A percentile compares a stretch with the other conserved stretches of the same genome.
These are phyloP conservation scores for Podospora sp. DNA, from an alignment of 495 filamentous ascomycete genomes.

Conservation along the genomic window DNA sequence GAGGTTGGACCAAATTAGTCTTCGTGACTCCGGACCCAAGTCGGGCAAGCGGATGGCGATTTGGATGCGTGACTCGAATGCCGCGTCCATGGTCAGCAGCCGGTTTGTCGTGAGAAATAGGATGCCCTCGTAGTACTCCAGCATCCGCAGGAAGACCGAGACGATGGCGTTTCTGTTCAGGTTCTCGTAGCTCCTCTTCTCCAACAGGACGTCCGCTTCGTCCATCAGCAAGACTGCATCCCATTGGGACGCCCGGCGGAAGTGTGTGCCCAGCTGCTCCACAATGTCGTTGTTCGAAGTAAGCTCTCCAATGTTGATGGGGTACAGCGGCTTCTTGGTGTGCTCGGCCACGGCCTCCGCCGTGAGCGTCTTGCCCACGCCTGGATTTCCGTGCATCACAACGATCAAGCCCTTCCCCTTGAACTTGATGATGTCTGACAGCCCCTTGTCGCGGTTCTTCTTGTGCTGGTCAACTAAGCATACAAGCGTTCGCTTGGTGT, in stretches of 20 bases:
- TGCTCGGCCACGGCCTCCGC: slow-evolving; percentile 1
- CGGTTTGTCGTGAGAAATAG: slow-evolving; percentile 9
- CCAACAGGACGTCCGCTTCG: slow-evolving; percentile 3
- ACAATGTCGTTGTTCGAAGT: background rate
- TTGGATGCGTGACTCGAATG: slow-evolving; percentile 2
- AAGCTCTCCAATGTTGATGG: slow-evolving; percentile 7
- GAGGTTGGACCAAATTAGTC: slow-evolving; percentile 1
- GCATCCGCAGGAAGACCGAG: slow-evolving; percentile 8
- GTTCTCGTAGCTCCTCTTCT: slow-evolving; percentile 11
- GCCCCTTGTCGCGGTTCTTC: background rate
- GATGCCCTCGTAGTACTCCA: slow-evolving; percentile 5
- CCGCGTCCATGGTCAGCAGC: background rate
- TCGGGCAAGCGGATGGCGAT: background rate
- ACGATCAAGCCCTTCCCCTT: slow-evolving; percentile 4
- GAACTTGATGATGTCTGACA: slow-evolving; percentile 10
- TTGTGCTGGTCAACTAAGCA: slow-evolving; percentile 7
- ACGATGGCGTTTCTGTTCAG: slow-evolving; percentile 9
- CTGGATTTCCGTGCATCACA: slow-evolving; percentile 1
- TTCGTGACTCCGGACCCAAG: background rate
- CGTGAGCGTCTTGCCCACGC: slow-evolving; percentile 3
- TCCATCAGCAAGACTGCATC: slow-evolving; percentile 6
- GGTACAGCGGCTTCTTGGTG: slow-evolving; percentile 7
- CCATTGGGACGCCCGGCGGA: background rate
- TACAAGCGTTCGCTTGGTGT: slow-evolving; percentile 1
- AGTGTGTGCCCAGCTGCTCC: background rate